Base-by-base conservation (phyloP, 257 asterid genomes). In the Voacanga thouarsii region DNA sequence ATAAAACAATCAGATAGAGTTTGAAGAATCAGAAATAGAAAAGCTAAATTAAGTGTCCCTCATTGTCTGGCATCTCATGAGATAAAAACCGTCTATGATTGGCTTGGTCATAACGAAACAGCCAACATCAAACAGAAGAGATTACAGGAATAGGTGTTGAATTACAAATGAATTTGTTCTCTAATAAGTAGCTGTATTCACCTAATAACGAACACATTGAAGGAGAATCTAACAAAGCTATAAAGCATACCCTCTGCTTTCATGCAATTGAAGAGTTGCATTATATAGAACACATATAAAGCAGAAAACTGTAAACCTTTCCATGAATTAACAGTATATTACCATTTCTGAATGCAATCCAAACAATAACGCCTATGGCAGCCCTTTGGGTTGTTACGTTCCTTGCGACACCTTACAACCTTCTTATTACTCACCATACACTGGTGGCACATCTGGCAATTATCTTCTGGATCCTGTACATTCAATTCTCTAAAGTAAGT, bases 391-490 rank as follows among this genome's bases (percentile, higher is more conserved):
- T 7, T 15, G 0, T 26, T n/a, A 11, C 79, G 79, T 39, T 86
- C 78, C 60, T 69, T 56, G 80, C 77, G 79, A 81, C 94, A 90
- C 74, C 93, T 78, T 43, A 80, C 88, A 60, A 90, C 92, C 68
- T 80, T 77, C 82, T 84, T 86, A 74, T 80, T 83, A 71, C 90
- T 90, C 64, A 5, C 74, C 88, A 81, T 78, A 86, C 94, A 90
- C 64, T 90, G 94, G 83, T 90, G 94, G 72, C 94, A 90, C 92
- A 88, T 90, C 83, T 78, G 87, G 84, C 71, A 84, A 56, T 85
- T 79, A 80, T 89, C 92, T 0, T 55, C 71, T 1, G 83, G 79
- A 37, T 59, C 88, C 94, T 89, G 89, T 50, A 45, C 61, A 77
- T 74, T 80, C 59, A 60, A 79, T 73, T 21, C 47, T 28, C 19